Evolutionary conservation across 306 rosid genomes (phyloP).

Genomic region (Begonia peltatifolia): DNA sequence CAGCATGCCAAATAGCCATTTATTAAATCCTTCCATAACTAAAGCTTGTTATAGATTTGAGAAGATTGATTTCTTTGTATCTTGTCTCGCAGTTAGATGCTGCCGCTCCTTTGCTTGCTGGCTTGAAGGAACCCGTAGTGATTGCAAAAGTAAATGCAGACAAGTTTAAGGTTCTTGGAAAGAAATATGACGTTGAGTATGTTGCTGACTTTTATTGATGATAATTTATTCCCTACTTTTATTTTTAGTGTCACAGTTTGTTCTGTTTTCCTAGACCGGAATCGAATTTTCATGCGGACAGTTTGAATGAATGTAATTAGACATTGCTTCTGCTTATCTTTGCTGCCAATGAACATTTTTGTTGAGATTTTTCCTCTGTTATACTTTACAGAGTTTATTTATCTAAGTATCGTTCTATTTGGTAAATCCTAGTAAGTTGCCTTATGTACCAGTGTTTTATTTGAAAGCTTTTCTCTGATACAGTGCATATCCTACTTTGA

Average conservation of each 20-base stretch:
- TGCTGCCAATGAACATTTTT: neutral
- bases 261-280: no score
- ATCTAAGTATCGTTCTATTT: no score
- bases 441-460: neutral
- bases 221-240: constrained; percentile 4
- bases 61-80: constrained; percentile 5
- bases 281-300: no score
- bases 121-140: constrained; percentile 55
- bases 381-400: no score
- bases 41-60: no score
- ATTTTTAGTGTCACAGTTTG: constrained; percentile 1
- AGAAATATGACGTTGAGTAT: constrained; percentile 62
- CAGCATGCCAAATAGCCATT: no score
- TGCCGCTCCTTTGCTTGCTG: constrained; percentile 75
- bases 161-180: constrained; percentile 53
- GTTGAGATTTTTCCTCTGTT: neutral
- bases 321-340: no score
- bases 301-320: no score
- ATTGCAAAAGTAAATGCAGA: constrained; percentile 83
- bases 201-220: constrained; percentile 11
- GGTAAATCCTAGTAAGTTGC: no score
- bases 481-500: constrained; percentile 71
- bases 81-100: constrained; percentile 61
- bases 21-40: no score
- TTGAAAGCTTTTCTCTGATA: constrained; percentile 12